phyloP scores from a whole-genome alignment of 2,329 filamentous ascomycete genomes.

The Nigrospora sphaerica region DNA sequence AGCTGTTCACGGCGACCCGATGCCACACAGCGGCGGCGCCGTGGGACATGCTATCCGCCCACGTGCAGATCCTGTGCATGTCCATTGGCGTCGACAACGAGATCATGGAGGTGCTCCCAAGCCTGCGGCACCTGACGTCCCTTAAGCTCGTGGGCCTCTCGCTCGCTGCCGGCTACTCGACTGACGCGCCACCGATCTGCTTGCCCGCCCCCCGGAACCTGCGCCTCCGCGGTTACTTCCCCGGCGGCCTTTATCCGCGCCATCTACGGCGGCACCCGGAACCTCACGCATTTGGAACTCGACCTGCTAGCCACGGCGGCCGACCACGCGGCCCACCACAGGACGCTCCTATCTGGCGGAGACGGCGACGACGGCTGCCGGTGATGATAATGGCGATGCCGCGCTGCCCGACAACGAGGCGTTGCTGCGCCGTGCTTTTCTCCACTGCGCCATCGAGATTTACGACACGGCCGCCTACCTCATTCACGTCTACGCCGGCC shows the following conservation, averaged over 20 bases:
- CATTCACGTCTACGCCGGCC: not conserved
- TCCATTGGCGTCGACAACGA: slow-evolving; percentile 1
- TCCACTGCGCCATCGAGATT: not conserved
- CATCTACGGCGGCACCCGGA: not conserved
- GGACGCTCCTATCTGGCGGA: not conserved
- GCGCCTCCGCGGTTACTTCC: slow-evolving; percentile 4
- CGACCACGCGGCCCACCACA: not conserved
- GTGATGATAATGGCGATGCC: not conserved
- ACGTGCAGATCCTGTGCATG: slow-evolving; percentile 3
- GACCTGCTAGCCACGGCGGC: not conserved
- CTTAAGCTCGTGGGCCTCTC: slow-evolving; percentile 1
- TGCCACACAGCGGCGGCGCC: not conserved
- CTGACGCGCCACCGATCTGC: not conserved
- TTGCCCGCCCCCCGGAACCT: slow-evolving; percentile 1
- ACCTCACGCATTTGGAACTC: not conserved
- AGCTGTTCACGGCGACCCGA: not conserved
- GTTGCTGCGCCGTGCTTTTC: not conserved
- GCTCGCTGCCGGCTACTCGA: not conserved
- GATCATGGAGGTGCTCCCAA: not conserved
- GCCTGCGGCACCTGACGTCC: not conserved
- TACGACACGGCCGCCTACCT: not conserved
- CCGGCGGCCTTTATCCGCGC: not conserved
- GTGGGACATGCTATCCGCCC: not conserved
- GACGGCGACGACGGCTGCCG: too few species aligned
- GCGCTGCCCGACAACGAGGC: not conserved